Percentiles rank a stretch among this genome's conserved stretches.
These are phyloP conservation scores for Daldinia childiae DNA, from an alignment of 495 filamentous ascomycete species.

Conservation along the genomic window DNA sequence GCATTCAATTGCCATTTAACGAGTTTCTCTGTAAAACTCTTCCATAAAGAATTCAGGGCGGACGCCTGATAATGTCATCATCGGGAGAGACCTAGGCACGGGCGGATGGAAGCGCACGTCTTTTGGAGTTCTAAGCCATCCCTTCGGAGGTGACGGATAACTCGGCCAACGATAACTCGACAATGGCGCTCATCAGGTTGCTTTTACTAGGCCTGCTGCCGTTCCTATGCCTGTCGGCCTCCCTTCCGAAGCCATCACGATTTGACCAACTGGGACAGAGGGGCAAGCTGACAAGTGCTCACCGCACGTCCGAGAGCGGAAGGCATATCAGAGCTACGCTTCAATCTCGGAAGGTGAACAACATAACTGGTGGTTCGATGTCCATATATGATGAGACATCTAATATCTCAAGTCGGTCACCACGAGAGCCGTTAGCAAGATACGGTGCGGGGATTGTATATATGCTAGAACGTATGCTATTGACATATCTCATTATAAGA, in stretches of 20 bases:
- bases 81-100: conserved; percentile 22
- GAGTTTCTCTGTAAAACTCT: conserved; percentile 8
- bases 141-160: conserved; percentile 32
- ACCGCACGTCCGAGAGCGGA: conserved; percentile 3
- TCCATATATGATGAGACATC: background rate
- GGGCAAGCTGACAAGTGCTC: conserved; percentile 5
- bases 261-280: conserved; percentile 5
- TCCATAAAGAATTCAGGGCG: conserved; percentile 13
- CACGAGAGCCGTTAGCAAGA: conserved; percentile 38
- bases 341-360: conserved; percentile 37
- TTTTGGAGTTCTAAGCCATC: conserved; percentile 27
- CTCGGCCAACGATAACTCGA: conserved; percentile 14
- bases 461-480: conserved; percentile 49
- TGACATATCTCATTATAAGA: background rate
- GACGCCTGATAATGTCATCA: conserved; percentile 17
- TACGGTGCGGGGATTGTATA: conserved; percentile 52
- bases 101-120: conserved; percentile 29
- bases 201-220: conserved; percentile 32
- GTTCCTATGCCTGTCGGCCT: conserved; percentile 21
- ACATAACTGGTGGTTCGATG: conserved; percentile 25
- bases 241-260: background rate
- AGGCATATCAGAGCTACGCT: conserved; percentile 40
- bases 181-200: conserved; percentile 33
- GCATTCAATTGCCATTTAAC: conserved; percentile 8
- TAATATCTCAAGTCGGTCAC: conserved; percentile 12